Conservation (phyloP, 2,329 filamentous ascomycete genomes). For the Stachybotrys chartarum region DNA sequence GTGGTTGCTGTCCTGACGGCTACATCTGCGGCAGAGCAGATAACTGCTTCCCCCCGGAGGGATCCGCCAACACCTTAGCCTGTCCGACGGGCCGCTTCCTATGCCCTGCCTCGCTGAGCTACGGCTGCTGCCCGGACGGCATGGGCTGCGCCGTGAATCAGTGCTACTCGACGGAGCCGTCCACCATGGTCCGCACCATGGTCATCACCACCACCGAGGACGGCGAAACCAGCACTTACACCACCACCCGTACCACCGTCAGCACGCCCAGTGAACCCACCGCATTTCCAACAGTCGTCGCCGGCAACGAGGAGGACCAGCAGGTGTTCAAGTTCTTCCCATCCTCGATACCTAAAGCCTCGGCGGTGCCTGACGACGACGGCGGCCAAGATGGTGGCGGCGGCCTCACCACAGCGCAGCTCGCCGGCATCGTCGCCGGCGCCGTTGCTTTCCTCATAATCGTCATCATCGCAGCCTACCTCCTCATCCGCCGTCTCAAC, state of each 20-base stretch:
- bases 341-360: slow-evolving; percentile 33
- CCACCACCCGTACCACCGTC: slow-evolving; percentile 29
- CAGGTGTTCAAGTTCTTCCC: slow-evolving; percentile 36
- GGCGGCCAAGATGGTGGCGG: slow-evolving; percentile 15
- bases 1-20: slow-evolving; percentile 38
- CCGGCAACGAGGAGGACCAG: slow-evolving; percentile 15
- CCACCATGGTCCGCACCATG: slow-evolving; percentile 36
- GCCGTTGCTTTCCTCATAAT: slow-evolving; percentile 39
- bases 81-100: slow-evolving; percentile 39
- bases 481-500: slow-evolving; percentile 44
- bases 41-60: slow-evolving; percentile 37
- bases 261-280: slow-evolving; percentile 30
- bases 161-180: slow-evolving; percentile 41
- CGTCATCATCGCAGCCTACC: slow-evolving; percentile 36
- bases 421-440: slow-evolving; percentile 49
- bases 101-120: slow-evolving; percentile 42
- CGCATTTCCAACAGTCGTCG: slow-evolving; percentile 15
- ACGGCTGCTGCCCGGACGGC: slow-evolving; percentile 45
- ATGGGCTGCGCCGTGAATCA: slow-evolving; percentile 39
- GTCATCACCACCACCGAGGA: slow-evolving; percentile 37
- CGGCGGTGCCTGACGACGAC: slow-evolving; percentile 18
- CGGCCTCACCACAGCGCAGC: slow-evolving; percentile 29
- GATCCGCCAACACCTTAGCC: slow-evolving; percentile 27
- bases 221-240: slow-evolving; percentile 30
- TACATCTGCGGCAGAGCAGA: slow-evolving; percentile 30